phyloP scores from a whole-genome alignment of 2,329 filamentous ascomycete genomes.

The Claviceps spartinae region DNA sequence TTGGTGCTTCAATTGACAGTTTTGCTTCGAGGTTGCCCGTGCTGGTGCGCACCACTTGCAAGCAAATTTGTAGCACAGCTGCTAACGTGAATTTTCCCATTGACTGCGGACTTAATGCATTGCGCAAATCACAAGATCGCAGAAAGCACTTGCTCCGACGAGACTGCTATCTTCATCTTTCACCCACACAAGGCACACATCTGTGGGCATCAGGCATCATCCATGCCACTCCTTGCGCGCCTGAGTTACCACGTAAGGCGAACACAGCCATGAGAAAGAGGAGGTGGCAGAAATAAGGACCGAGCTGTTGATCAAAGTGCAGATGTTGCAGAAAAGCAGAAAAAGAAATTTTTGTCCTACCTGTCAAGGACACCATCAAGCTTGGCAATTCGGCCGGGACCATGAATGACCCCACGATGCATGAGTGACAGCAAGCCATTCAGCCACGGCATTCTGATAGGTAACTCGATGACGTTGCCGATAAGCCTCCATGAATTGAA shows the following conservation, averaged over 20 bases:
- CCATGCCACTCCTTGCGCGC: neutral
- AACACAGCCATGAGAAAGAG: neutral
- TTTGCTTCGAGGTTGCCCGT: slow-evolving; percentile 24
- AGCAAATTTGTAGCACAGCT: slow-evolving; percentile 30
- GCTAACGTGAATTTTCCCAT: slow-evolving; percentile 22
- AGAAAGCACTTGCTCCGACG: neutral
- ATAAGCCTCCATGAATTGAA: slow-evolving; percentile 68
- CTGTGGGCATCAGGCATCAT: neutral
- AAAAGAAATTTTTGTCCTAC: slow-evolving; percentile 42
- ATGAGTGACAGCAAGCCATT: slow-evolving; percentile 59
- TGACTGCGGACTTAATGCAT: slow-evolving; percentile 17
- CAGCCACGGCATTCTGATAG: slow-evolving; percentile 83
- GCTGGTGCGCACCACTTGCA: neutral
- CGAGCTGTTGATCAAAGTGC: slow-evolving; percentile 3
- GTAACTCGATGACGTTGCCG: slow-evolving; percentile 58
- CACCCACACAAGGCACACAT: neutral
- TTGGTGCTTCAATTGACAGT: slow-evolving; percentile 36
- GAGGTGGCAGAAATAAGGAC: neutral
- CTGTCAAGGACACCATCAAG: slow-evolving; percentile 75
- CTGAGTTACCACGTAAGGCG: slow-evolving; percentile 24
- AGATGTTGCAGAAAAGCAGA: slow-evolving; percentile 6
- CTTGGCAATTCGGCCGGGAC: slow-evolving; percentile 61
- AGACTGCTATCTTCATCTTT: neutral
- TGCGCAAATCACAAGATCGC: neutral
- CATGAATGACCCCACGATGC: slow-evolving; percentile 59